These are phyloP conservation scores for Solanum dulcamara DNA, from an alignment of 257 asterid species.

Conservation along the genomic window DNA sequence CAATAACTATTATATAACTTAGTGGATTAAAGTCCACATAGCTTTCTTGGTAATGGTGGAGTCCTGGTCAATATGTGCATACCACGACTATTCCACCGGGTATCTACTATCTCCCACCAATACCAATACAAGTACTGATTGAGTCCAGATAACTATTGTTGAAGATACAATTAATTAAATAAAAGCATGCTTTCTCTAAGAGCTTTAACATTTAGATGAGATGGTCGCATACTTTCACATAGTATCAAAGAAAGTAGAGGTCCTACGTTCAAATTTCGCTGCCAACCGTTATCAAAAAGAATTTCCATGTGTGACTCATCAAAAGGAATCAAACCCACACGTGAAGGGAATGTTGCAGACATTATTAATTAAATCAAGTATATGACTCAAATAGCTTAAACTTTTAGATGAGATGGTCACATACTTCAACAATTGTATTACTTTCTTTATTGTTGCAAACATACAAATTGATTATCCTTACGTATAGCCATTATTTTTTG, in stretches of 20 bases:
- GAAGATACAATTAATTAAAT: background rate
- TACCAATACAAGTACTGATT: background rate
- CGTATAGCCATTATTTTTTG: too few species aligned
- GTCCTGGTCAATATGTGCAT: background rate
- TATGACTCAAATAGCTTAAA: too few species aligned
- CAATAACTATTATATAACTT: background rate
- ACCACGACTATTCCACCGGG: background rate
- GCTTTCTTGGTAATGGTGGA: background rate
- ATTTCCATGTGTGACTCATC: background rate
- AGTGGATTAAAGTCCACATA: background rate
- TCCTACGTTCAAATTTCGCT: background rate
- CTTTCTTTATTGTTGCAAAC: too few species aligned
- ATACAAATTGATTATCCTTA: too few species aligned
- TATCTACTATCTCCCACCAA: background rate
- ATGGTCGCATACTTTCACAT: background rate
- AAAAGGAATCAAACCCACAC: background rate
- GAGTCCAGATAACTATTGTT: background rate
- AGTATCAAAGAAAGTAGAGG: background rate
- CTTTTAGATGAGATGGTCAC: too few species aligned
- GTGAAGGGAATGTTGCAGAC: background rate
- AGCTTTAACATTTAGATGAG: background rate
- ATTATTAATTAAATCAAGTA: too few species aligned
- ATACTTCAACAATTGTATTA: background rate
- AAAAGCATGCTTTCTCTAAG: background rate
- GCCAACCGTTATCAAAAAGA: background rate